Evolutionary conservation across 2,329 filamentous ascomycete genomes (phyloP).

Genomic region (Penicillium janthinellum): DNA sequence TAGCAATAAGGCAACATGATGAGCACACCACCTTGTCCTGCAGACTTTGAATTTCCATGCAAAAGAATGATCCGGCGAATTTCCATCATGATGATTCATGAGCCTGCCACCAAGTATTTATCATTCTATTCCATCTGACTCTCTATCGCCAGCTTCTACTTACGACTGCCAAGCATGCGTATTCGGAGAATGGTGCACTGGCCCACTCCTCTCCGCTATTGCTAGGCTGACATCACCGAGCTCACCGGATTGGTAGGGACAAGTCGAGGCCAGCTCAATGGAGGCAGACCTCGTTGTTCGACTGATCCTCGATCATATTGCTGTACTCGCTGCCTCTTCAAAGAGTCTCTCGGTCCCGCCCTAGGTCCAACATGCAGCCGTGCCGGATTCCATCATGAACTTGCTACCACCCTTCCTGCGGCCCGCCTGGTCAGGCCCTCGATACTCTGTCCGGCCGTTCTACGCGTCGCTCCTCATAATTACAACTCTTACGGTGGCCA

Average conservation of each 20-base stretch:
- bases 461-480: slow-evolving; percentile 48
- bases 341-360: background rate
- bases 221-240: slow-evolving; percentile 28
- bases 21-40: background rate
- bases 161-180: background rate
- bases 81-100: background rate
- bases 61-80: background rate
- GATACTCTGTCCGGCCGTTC: slow-evolving; percentile 50
- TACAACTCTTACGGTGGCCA: slow-evolving; percentile 34
- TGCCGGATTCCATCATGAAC: slow-evolving; percentile 28
- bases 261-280: slow-evolving; percentile 11
- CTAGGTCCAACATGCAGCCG: slow-evolving; percentile 33
- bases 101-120: background rate
- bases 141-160: background rate
- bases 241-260: slow-evolving; percentile 22
- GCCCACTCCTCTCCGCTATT: slow-evolving; percentile 21
- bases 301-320: background rate
- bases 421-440: slow-evolving; percentile 30
- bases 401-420: slow-evolving; percentile 25
- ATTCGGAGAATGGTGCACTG: slow-evolving; percentile 18
- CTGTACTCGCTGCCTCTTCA: background rate
- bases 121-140: background rate
- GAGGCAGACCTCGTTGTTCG: slow-evolving; percentile 3
- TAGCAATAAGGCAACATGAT: background rate
- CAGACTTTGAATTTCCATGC: background rate